phyloP scores from a whole-genome alignment of 371 early-diverging fungal genomes.

The Fennellomyces sp. region DNA sequence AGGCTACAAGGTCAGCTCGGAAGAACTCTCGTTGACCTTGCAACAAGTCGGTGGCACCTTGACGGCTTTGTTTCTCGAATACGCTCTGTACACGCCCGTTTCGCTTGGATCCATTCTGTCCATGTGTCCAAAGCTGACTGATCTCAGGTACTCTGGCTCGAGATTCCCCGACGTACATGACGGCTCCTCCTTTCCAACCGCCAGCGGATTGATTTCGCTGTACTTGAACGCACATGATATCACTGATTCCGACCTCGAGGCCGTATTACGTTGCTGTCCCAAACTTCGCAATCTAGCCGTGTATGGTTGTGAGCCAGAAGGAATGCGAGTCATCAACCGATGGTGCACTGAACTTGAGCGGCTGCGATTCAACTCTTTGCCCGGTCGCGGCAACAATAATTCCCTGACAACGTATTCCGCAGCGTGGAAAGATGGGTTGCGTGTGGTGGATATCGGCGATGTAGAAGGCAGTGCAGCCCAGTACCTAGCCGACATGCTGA shows the following conservation, averaged over 20 bases:
- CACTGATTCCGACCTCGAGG: neutral
- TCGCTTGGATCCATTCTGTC: neutral
- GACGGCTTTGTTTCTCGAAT: neutral
- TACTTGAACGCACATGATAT: slow-evolving; percentile 1
- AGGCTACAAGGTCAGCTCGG: neutral
- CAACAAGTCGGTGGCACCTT: neutral
- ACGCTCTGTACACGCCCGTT: neutral
- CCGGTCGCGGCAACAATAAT: neutral
- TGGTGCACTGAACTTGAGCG: neutral
- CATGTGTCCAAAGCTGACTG: slow-evolving; percentile 6
- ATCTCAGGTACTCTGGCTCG: neutral
- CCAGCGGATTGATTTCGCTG: neutral
- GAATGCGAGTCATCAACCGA: neutral
- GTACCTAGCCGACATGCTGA: neutral
- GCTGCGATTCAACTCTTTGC: neutral
- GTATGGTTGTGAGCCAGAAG: neutral
- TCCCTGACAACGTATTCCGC: neutral
- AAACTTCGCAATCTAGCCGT: neutral
- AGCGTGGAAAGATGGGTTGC: neutral
- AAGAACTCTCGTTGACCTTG: neutral
- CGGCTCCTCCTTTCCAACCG: neutral
- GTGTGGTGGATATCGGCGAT: neutral
- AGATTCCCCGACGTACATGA: neutral
- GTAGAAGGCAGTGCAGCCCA: slow-evolving; percentile 6
- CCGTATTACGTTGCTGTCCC: slow-evolving; percentile 3